phyloP scores from a whole-genome alignment of 257 asterid species.

The Haberlea rhodopensis region DNA sequence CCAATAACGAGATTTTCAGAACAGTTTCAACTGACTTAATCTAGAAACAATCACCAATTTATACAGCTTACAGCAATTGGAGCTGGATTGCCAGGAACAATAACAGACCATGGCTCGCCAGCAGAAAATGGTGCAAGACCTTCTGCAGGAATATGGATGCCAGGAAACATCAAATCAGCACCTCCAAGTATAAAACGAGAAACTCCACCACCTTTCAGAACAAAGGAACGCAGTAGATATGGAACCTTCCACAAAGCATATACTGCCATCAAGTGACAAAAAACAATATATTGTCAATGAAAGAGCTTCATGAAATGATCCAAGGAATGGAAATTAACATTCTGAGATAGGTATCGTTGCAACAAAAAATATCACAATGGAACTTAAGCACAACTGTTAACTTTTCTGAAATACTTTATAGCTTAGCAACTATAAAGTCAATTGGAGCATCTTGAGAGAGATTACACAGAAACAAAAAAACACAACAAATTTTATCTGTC shows the following conservation, averaged over 20 bases:
- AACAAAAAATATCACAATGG: constrained; percentile 5
- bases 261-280: constrained; percentile 46
- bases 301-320: constrained; percentile 9
- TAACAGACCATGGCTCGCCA: constrained; percentile 87
- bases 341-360: not conserved
- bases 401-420: no score
- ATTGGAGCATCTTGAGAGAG: no score
- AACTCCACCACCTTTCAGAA: constrained; percentile 88
- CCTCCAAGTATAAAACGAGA: constrained; percentile 88
- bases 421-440: no score
- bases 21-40: constrained; percentile 17
- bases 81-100: constrained; percentile 93
- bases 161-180: constrained; percentile 99
- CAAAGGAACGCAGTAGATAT: constrained; percentile 76
- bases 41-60: constrained; percentile 10
- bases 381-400: no score
- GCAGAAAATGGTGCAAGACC: constrained; percentile 80
- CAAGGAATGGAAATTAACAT: not conserved
- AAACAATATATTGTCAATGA: constrained; percentile 15
- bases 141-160: constrained; percentile 64
- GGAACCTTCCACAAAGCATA: constrained; percentile 97
- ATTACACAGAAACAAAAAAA: no score
- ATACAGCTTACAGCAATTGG: constrained; percentile 80
- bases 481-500: no score
- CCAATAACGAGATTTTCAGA: constrained; percentile 10